phyloP scores from a whole-genome alignment of 805 yeast species.

The Tetrapisispora nanseiensis region DNA sequence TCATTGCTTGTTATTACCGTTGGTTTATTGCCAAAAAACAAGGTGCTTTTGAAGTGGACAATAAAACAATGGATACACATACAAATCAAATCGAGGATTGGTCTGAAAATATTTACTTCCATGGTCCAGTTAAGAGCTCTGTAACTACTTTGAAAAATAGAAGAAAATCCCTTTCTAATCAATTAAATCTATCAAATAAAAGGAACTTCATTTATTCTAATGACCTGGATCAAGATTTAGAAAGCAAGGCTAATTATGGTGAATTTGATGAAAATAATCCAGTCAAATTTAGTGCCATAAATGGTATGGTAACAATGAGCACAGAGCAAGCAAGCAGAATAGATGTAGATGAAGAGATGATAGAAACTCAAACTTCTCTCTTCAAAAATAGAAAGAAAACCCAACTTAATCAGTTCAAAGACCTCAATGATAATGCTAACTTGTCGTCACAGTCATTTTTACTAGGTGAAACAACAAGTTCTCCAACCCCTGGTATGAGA shows the following conservation, averaged over 20 bases:
- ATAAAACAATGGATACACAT: slow-evolving; percentile 52
- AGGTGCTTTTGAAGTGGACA: slow-evolving; percentile 61
- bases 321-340: slow-evolving; percentile 42
- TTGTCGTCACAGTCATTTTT: slow-evolving; percentile 11
- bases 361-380: neutral
- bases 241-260: neutral
- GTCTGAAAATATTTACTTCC: slow-evolving; percentile 55
- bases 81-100: slow-evolving; percentile 70
- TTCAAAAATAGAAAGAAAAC: neutral
- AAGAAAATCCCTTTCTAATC: slow-evolving; percentile 15
- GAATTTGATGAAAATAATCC: neutral
- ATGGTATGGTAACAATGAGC: slow-evolving; percentile 46
- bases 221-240: neutral
- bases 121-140: slow-evolving; percentile 35
- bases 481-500: slow-evolving; percentile 6
- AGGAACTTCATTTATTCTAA: neutral
- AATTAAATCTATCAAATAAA: slow-evolving; percentile 22
- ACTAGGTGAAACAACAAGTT: slow-evolving; percentile 8
- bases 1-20: slow-evolving; percentile 80
- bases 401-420: slow-evolving; percentile 3
- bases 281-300: neutral
- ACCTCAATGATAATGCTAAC: slow-evolving; percentile 7
- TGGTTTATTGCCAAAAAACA: slow-evolving; percentile 73
- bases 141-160: neutral
- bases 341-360: slow-evolving; percentile 1